These are phyloP conservation scores for Mycena olivaceomarginata DNA, from an alignment of 768 basidiomycete genomes.

Conservation along the genomic window DNA sequence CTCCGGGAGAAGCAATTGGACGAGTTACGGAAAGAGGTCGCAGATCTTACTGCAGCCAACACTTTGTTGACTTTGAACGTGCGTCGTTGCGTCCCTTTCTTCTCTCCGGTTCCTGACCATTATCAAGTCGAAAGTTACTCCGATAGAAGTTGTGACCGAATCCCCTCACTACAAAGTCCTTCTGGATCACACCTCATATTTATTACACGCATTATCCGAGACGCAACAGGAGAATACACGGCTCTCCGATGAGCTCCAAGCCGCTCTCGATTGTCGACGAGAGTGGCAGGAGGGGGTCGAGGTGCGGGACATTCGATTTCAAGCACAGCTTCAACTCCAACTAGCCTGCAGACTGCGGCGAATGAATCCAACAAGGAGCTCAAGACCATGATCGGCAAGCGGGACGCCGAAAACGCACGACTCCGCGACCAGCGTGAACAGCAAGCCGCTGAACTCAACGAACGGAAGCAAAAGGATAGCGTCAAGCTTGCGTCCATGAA, in stretches of 20 bases:
- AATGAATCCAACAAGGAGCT: constrained; percentile 78
- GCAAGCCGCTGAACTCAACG: constrained; percentile 75
- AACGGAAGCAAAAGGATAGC: constrained; percentile 79
- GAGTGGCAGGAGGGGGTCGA: constrained; percentile 67
- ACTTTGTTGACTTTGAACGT: constrained; percentile 28
- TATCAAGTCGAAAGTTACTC: constrained; percentile 61
- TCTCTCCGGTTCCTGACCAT: constrained; percentile 2
- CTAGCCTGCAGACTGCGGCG: constrained; percentile 55
- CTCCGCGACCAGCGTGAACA: constrained; percentile 86
- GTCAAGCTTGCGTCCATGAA: constrained; percentile 75
- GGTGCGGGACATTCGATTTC: constrained; percentile 57
- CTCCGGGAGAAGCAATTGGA: constrained; percentile 66
- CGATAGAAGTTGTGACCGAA: constrained; percentile 68
- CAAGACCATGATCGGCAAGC: constrained; percentile 74
- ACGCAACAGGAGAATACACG: constrained; percentile 59
- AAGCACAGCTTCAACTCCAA: constrained; percentile 34
- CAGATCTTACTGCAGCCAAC: constrained; percentile 37
- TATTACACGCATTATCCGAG: constrained; percentile 66
- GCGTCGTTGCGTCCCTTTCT: constrained; percentile 11
- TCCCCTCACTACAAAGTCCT: constrained; percentile 74
- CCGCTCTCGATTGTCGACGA: constrained; percentile 60
- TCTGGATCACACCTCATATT: constrained; percentile 69
- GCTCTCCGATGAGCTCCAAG: constrained; percentile 66
- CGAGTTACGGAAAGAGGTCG: constrained; percentile 68
- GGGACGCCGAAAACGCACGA: constrained; percentile 80